These are phyloP conservation scores for Orbilia brochopaga DNA, from an alignment of 2,329 filamentous ascomycete species.

Conservation along the genomic window DNA sequence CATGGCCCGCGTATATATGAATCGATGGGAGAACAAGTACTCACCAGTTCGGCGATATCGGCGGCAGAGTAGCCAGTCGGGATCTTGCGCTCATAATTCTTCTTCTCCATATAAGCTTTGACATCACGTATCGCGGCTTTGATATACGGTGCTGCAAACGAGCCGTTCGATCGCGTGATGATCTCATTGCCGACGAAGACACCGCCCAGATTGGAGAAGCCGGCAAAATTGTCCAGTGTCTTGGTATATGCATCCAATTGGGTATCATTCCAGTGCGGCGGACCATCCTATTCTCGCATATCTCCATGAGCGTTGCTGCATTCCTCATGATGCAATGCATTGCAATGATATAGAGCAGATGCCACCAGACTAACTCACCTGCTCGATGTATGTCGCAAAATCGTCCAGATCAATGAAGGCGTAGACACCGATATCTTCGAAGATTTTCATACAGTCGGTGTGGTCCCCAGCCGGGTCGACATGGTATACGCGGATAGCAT, in stretches of 20 bases:
- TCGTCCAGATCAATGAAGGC: slow-evolving; percentile 82
- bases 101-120: slow-evolving; percentile 77
- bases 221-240: slow-evolving; percentile 78
- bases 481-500: slow-evolving; percentile 86
- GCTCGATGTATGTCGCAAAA: slow-evolving; percentile 71
- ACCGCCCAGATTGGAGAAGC: slow-evolving; percentile 79
- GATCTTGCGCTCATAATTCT: slow-evolving; percentile 76
- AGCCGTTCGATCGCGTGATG: slow-evolving; percentile 68
- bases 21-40: background rate
- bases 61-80: slow-evolving; percentile 87
- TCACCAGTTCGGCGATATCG: slow-evolving; percentile 71
- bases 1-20: too few species aligned
- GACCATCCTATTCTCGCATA: slow-evolving; percentile 59
- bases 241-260: slow-evolving; percentile 72
- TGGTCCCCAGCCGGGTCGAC: slow-evolving; percentile 76
- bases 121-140: slow-evolving; percentile 81
- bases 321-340: slow-evolving; percentile 5
- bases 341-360: slow-evolving; percentile 47
- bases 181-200: slow-evolving; percentile 92
- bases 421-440: slow-evolving; percentile 82
- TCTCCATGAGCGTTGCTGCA: background rate
- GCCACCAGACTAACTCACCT: slow-evolving; percentile 59
- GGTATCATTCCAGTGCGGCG: slow-evolving; percentile 71
- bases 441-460: slow-evolving; percentile 77
- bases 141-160: slow-evolving; percentile 76